phyloP scores from a whole-genome alignment of 148 eudicot genomes.

The Rhododendron ovatum region DNA sequence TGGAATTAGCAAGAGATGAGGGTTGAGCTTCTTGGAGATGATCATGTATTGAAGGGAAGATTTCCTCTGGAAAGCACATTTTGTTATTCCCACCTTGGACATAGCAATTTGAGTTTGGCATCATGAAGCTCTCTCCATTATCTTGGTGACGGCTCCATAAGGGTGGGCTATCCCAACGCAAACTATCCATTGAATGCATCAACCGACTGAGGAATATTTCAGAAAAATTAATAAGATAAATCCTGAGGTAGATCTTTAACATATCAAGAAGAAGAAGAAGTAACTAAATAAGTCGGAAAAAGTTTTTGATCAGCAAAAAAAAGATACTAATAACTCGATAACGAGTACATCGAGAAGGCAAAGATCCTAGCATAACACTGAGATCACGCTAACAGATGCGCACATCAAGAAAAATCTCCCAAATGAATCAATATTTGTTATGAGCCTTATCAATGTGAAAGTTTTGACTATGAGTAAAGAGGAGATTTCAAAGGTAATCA shows the following conservation, averaged over 20 bases:
- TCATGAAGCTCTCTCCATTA: conserved; percentile 16
- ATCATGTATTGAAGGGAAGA: neutral
- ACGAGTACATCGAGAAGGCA: too few species aligned
- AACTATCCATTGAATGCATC: conserved; percentile 20
- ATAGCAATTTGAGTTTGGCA: neutral
- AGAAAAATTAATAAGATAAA: neutral
- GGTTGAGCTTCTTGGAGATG: neutral
- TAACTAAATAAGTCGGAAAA: neutral
- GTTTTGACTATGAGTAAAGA: too few species aligned
- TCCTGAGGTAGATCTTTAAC: neutral
- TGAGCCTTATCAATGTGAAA: too few species aligned
- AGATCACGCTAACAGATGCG: too few species aligned
- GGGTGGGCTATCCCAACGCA: conserved; percentile 23
- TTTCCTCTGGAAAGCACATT: neutral
- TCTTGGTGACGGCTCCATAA: conserved; percentile 22
- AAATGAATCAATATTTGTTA: too few species aligned
- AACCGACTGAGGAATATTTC: conserved; percentile 4
- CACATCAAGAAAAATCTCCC: too few species aligned
- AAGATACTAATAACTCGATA: too few species aligned
- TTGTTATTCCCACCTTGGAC: neutral
- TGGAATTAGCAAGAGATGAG: neutral
- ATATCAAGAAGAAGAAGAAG: neutral
- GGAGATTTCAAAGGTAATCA: too few species aligned
- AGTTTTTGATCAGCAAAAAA: too few species aligned
- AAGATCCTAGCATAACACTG: too few species aligned